phyloP scores from a whole-genome alignment of 108 stramenopile species.

The Craspedostauros australis region DNA sequence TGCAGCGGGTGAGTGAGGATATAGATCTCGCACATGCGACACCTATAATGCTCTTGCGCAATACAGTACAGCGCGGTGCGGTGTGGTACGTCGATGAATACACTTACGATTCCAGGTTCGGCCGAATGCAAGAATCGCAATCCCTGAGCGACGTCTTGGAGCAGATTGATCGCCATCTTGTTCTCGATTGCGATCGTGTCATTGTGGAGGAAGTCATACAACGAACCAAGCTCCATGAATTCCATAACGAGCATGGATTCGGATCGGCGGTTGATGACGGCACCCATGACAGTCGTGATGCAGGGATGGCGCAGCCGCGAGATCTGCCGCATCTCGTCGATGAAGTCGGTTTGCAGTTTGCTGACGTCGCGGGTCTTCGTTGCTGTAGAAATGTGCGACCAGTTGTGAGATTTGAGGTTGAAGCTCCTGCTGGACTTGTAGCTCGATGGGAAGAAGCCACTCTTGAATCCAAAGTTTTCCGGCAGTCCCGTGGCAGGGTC shows the following conservation, averaged over 20 bases:
- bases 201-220: constrained; percentile 58
- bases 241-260: constrained; percentile 48
- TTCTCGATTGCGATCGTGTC: constrained; percentile 40
- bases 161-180: constrained; percentile 28
- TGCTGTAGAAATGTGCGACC: too few relatives aligned
- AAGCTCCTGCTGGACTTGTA: too few relatives aligned
- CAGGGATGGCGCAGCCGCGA: constrained; percentile 58
- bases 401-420: too few relatives aligned
- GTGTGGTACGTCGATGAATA: too few relatives aligned
- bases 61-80: too few relatives aligned
- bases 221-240: constrained; percentile 50
- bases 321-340: constrained; percentile 56
- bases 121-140: constrained; percentile 42
- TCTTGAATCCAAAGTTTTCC: too few relatives aligned
- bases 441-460: too few relatives aligned
- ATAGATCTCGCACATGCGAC: too few relatives aligned
- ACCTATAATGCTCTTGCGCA: too few relatives aligned
- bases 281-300: constrained; percentile 56
- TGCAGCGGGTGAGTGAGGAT: too few relatives aligned
- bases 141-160: constrained; percentile 37
- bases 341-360: constrained; percentile 35
- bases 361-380: too few relatives aligned
- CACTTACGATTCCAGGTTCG: constrained; percentile 29
- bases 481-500: too few relatives aligned
- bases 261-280: constrained; percentile 14